These are phyloP conservation scores for Xerophyta viscosa DNA, from an alignment of 106 monocot genomes.

Conservation along the genomic window DNA sequence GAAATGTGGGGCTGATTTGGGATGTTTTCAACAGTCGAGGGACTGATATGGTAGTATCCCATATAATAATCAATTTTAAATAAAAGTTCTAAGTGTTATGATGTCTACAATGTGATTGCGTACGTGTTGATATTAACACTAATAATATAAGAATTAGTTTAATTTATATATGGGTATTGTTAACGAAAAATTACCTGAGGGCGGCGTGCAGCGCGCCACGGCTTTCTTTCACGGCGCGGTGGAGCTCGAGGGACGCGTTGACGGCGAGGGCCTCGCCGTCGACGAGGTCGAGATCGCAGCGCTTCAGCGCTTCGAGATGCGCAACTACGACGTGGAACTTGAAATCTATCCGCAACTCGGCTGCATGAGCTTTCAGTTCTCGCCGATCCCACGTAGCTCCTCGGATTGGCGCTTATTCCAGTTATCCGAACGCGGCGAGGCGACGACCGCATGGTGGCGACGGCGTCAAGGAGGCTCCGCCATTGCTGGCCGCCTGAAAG, in stretches of 20 bases:
- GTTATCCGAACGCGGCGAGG: conserved; percentile 1
- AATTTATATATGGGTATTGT: too few relatives aligned
- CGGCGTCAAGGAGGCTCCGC: not conserved
- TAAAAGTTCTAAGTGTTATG: too few relatives aligned
- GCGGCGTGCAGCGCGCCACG: not conserved
- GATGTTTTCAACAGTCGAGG: too few relatives aligned
- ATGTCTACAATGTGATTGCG: too few relatives aligned
- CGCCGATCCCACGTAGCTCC: not conserved
- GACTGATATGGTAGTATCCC: too few relatives aligned
- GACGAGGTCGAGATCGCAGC: not conserved
- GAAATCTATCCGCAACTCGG: not conserved
- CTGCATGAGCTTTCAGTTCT: not conserved
- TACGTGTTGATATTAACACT: too few relatives aligned
- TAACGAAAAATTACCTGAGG: too few relatives aligned
- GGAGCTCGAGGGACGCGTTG: not conserved
- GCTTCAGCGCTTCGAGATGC: not conserved
- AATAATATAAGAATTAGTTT: too few relatives aligned
- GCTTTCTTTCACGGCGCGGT: not conserved
- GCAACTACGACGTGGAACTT: not conserved
- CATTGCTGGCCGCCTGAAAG: conserved; percentile 1
- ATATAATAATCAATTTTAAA: too few relatives aligned
- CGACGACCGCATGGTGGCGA: not conserved
- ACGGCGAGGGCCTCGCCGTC: not conserved
- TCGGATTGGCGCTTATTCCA: not conserved
- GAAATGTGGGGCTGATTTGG: too few relatives aligned